These are phyloP conservation scores for Limonomyces culmigenus DNA, from an alignment of 1,284 basidiomycete genomes.

Conservation along the genomic window DNA sequence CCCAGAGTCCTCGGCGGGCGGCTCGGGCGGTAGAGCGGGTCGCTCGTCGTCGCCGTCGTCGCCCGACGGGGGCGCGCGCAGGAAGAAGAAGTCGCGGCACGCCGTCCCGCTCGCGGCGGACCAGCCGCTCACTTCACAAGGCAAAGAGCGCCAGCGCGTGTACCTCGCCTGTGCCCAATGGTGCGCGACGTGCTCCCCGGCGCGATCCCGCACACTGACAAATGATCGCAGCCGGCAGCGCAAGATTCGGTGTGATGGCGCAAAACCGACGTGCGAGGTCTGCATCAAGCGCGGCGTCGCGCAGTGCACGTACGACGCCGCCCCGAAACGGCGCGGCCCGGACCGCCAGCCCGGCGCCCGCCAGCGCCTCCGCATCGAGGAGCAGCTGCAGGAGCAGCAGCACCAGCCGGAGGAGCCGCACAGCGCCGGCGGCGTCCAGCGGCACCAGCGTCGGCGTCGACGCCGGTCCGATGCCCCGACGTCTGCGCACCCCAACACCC, in stretches of 20 bases:
- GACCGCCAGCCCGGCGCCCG: constrained; percentile 60
- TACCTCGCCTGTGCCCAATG: constrained; percentile 65
- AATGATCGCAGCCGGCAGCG: constrained; percentile 39
- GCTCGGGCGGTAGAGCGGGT: no score
- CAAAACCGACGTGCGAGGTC: constrained; percentile 56
- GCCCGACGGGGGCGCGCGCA: no score
- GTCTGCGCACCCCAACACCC: neutral
- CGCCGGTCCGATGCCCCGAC: neutral
- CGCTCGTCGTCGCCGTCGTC: no score
- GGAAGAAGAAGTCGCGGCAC: constrained; percentile 30
- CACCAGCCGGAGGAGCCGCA: neutral
- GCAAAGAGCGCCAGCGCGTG: constrained; percentile 53
- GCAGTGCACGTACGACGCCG: constrained; percentile 43
- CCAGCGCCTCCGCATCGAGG: constrained; percentile 25
- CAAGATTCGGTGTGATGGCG: constrained; percentile 69
- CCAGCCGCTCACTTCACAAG: constrained; percentile 62
- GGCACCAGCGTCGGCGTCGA: neutral
- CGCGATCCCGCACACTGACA: constrained; percentile 1
- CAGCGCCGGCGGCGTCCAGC: neutral
- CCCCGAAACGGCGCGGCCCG: constrained; percentile 60
- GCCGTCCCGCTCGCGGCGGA: constrained; percentile 47
- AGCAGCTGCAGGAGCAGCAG: neutral
- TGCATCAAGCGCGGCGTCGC: constrained; percentile 21
- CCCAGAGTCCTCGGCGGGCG: no score
- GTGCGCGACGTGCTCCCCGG: constrained; percentile 18